Evolutionary conservation across 441 rosid species (phyloP).

Genomic region (Monsonia emarginata): DNA sequence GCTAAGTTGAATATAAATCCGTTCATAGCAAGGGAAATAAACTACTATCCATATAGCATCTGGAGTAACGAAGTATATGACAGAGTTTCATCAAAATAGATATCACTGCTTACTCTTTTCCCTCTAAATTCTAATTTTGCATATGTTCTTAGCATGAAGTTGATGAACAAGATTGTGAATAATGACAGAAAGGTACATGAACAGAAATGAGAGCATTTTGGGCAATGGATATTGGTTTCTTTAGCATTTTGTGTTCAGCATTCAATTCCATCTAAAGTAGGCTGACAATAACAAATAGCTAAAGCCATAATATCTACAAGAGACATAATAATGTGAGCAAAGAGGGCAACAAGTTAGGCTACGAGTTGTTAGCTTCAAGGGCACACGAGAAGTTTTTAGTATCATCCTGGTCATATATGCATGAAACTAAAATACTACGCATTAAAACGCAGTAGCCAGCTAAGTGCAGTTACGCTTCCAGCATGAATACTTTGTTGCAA

Average conservation of each 20-base stretch:
- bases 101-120: not conserved
- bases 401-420: not conserved
- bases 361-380: not conserved
- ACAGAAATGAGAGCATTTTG: not conserved
- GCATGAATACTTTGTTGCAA: constrained; percentile 6
- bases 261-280: not conserved
- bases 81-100: not conserved
- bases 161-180: not conserved
- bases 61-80: not conserved
- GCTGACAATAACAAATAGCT: not conserved
- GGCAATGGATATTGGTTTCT: constrained; percentile 1
- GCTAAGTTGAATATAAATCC: too few species aligned
- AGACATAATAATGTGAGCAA: not conserved
- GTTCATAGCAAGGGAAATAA: too few species aligned
- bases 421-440: not conserved
- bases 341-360: not conserved
- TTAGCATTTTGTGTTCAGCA: not conserved
- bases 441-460: not conserved
- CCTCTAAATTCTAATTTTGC: constrained; percentile 1
- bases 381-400: not conserved
- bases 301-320: not conserved
- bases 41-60: not conserved
- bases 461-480: not conserved
- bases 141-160: constrained; percentile 3
- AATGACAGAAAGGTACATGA: not conserved